phyloP scores from a whole-genome alignment of 768 basidiomycete species.

The Udeniomyces megalosporus region DNA sequence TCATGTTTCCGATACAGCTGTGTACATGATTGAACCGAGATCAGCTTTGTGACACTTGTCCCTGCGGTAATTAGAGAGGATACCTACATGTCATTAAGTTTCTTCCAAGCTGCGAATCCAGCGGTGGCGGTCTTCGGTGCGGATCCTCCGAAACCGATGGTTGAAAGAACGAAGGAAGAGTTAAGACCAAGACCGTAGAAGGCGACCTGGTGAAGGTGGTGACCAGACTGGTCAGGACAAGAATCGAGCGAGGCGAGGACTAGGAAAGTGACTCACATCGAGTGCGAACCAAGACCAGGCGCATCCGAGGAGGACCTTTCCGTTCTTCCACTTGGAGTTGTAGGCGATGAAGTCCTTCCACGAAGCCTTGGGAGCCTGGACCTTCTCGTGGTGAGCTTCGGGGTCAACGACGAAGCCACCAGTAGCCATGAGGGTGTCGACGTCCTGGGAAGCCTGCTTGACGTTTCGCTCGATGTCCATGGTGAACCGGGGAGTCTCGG shows the following conservation, averaged over 20 bases:
- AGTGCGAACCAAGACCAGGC: constrained; percentile 80
- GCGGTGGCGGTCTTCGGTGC: constrained; percentile 17
- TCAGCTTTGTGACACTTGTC: too few species aligned
- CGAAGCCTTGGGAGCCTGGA: constrained; percentile 51
- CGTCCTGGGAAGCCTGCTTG: constrained; percentile 54
- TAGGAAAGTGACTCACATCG: too few species aligned
- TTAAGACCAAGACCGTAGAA: constrained; percentile 83
- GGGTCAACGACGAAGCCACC: constrained; percentile 38
- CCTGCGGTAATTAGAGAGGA: too few species aligned
- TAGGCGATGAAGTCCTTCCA: constrained; percentile 45
- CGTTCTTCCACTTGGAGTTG: constrained; percentile 60
- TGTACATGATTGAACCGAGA: too few species aligned
- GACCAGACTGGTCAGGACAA: not conserved
- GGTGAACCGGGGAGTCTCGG: not conserved
- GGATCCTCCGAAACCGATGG: constrained; percentile 48
- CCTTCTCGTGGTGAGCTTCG: constrained; percentile 44
- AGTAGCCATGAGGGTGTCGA: constrained; percentile 46
- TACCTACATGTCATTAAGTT: constrained; percentile 23
- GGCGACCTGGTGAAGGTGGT: constrained; percentile 37
- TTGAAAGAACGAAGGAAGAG: constrained; percentile 52
- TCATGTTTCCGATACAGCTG: constrained; percentile 28
- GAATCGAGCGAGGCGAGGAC: not conserved
- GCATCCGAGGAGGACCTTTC: constrained; percentile 60
- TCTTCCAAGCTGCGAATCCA: constrained; percentile 21
- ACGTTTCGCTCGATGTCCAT: constrained; percentile 85